These are phyloP conservation scores for Coemansia sp. DNA, from an alignment of 192 early-diverging fungal genomes.

Conservation along the genomic window DNA sequence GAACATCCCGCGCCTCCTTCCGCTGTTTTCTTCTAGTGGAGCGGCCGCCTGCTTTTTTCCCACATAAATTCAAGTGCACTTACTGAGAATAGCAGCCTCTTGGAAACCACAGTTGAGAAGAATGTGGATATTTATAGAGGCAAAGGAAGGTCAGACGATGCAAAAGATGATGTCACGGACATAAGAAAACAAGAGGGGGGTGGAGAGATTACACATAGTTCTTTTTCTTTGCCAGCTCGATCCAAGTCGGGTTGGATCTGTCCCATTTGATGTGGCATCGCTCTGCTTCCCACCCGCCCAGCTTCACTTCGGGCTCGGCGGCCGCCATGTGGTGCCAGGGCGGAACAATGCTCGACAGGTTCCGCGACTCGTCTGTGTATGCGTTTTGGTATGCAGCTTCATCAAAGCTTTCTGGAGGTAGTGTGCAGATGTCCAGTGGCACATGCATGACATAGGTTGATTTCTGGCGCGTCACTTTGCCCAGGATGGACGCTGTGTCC, in stretches of 20 bases:
- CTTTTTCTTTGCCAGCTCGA: conserved; percentile 16
- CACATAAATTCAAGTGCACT: no score
- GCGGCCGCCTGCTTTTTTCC: no score
- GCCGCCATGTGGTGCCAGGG: conserved; percentile 11
- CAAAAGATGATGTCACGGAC: no score
- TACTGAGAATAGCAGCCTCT: no score
- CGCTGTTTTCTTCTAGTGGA: no score
- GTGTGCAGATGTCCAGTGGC: conserved; percentile 21
- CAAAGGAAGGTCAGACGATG: no score
- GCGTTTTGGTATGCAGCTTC: conserved; percentile 16
- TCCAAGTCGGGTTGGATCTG: conserved; percentile 23
- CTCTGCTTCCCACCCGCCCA: conserved; percentile 32
- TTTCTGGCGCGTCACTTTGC: conserved; percentile 18
- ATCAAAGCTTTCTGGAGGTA: conserved; percentile 18
- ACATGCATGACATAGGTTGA: conserved; percentile 6
- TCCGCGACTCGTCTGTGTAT: conserved; percentile 31
- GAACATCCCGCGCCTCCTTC: no score
- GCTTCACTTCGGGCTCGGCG: conserved; percentile 10
- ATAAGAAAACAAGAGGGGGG: not conserved
- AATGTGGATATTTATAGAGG: no score
- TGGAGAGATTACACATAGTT: not conserved
- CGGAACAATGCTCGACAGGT: conserved; percentile 14
- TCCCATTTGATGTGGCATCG: conserved; percentile 26
- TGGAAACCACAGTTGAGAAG: no score
- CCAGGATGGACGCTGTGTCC: conserved; percentile 4